Evolutionary conservation across 2,329 filamentous ascomycete species (phyloP), one percentile per base, ranked within the genome.

Genomic region (Trichoderma afroharzianum): DNA sequence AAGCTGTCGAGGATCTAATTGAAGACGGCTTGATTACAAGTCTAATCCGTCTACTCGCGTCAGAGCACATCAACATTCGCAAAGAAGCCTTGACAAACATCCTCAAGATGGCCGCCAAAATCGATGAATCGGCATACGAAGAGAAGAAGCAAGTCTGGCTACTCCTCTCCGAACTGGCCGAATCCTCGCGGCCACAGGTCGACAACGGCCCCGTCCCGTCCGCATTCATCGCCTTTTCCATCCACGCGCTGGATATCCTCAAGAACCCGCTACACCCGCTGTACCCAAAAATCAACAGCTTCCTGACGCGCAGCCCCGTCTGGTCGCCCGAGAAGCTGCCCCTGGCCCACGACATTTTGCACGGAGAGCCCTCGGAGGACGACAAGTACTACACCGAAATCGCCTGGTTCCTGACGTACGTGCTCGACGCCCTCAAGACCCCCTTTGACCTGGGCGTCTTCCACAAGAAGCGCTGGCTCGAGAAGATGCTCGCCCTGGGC

Each of bases 221-320:
- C 72, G 86, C 93, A 14, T 89, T 93, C 6, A 88, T 90, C n/a
- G 88, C 92, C 12, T 96, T 97, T 76, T 91, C 93, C 8, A 86
- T 88, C 61, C 89, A 90, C 74, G 89, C 91, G 1, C 85, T 97
- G 8, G 83, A 87, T 1, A 89, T 97, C 18, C 82, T 97, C 59
- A 87, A 86, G 26, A 91, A 93, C 73, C 95, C 95, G 0, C 86
- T 94, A 18, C 93, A 97, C 78, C 89, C 88, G 72, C 87, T 98
- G 47, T 98, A 97, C 79, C 88, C 90, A 71, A 97, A 97, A 79
- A 84, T 96, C 81, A 97, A 97, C 83, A 85, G 87, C 6, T 98
- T 95, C 79, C 87, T 98, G 43, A 93, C 93, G 26, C 90, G 90
- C 66, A 88, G 90, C 0, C 95, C 95, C 0, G 81, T 86, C 28